A percentile compares a stretch with the other conserved stretches of the same genome.
phyloP scores from a whole-genome alignment of 495 filamentous ascomycete species.

The Clavariopsis aquatica region DNA sequence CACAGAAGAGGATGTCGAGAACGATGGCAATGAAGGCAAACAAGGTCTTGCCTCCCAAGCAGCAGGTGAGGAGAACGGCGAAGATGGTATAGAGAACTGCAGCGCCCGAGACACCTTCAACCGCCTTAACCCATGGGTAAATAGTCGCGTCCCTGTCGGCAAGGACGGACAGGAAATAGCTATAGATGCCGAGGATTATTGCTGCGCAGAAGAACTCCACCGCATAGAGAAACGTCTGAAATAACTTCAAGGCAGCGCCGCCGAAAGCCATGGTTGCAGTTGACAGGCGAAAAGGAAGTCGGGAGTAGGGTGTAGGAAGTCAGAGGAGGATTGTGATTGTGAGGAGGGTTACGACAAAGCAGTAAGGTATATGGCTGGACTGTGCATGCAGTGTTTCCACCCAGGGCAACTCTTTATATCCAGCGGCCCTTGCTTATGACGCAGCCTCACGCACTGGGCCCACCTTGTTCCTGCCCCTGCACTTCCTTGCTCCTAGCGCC shows the following conservation, averaged over 20 bases:
- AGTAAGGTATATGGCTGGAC: background rate
- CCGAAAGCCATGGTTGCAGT: slow-evolving; percentile 40
- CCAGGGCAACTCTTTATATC: background rate
- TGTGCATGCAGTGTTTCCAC: background rate
- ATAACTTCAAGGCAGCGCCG: slow-evolving; percentile 61
- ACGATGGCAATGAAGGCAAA: slow-evolving; percentile 69
- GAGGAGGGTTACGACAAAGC: no score
- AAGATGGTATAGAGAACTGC: slow-evolving; percentile 71
- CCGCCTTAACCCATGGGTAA: slow-evolving; percentile 66
- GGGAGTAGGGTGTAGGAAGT: no score
- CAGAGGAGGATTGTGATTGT: no score
- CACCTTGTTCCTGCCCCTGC: slow-evolving; percentile 4
- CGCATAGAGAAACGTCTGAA: slow-evolving; percentile 63
- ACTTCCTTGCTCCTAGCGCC: background rate
- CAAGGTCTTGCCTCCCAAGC: slow-evolving; percentile 68
- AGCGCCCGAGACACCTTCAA: slow-evolving; percentile 77
- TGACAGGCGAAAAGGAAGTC: background rate
- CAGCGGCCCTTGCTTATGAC: background rate
- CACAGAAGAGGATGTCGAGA: slow-evolving; percentile 60
- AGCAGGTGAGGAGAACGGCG: slow-evolving; percentile 72
- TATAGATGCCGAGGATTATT: slow-evolving; percentile 77
- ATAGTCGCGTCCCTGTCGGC: slow-evolving; percentile 60
- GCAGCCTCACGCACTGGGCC: background rate
- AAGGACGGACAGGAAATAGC: slow-evolving; percentile 68
- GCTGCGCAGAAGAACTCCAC: slow-evolving; percentile 72